A percentile compares a stretch with the other conserved stretches of the same genome.
Evolutionary conservation across 495 filamentous ascomycete species (phyloP).

Genomic region (Staphylotrichum longicolle): DNA sequence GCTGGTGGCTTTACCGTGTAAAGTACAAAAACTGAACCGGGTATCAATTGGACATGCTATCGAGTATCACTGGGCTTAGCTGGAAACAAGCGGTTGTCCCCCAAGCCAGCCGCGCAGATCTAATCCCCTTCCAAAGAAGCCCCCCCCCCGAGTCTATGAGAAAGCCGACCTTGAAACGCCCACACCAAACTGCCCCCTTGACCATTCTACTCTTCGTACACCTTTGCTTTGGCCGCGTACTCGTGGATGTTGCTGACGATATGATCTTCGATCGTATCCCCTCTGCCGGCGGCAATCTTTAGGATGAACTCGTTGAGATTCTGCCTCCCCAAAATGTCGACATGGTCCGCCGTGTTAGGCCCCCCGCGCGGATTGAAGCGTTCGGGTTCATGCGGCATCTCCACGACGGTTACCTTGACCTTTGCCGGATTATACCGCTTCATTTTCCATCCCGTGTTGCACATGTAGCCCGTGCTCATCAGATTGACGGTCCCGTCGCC

Average conservation of each 20-base stretch:
- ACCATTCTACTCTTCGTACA: constrained; percentile 49
- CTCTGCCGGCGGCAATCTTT: constrained; percentile 82
- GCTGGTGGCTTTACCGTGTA: background rate
- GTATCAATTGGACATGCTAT: constrained; percentile 11
- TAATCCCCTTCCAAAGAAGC: background rate
- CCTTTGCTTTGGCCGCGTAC: constrained; percentile 76
- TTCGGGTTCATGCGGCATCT: constrained; percentile 97
- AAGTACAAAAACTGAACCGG: background rate
- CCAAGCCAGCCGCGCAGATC: background rate
- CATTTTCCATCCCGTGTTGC: constrained; percentile 87
- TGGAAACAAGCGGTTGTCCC: background rate
- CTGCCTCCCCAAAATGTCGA: constrained; percentile 88
- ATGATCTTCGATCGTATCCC: constrained; percentile 72
- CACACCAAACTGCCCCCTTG: background rate
- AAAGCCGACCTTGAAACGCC: background rate
- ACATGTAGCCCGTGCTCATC: constrained; percentile 92
- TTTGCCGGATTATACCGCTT: constrained; percentile 90
- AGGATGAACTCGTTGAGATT: constrained; percentile 90
- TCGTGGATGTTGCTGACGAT: constrained; percentile 75
- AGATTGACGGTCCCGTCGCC: constrained; percentile 94
- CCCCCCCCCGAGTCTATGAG: background rate
- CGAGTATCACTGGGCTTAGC: background rate
- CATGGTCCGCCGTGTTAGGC: constrained; percentile 94
- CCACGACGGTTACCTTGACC: constrained; percentile 75
- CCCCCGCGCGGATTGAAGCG: constrained; percentile 87